Evolutionary conservation across 2,329 filamentous ascomycete species (phyloP).

Genomic region (Biscogniauxia marginata): DNA sequence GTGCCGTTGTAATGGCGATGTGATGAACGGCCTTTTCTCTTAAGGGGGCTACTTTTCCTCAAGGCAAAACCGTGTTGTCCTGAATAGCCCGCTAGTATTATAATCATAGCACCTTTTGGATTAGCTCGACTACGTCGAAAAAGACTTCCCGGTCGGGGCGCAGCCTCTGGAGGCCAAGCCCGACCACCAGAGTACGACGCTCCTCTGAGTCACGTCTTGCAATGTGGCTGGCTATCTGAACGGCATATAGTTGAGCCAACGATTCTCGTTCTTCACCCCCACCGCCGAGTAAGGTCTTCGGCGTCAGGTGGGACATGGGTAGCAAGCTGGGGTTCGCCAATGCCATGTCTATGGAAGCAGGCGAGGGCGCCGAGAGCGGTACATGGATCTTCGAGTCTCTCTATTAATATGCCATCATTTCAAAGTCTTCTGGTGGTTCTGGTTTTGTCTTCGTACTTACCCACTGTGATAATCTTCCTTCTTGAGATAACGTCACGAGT

Average conservation of each 20-base stretch:
- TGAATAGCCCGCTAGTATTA: neutral
- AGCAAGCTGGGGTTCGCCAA: constrained; percentile 54
- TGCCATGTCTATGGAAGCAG: constrained; percentile 61
- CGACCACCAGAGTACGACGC: constrained; percentile 59
- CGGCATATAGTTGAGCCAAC: constrained; percentile 82
- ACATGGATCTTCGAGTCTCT: constrained; percentile 89
- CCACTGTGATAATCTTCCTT: constrained; percentile 87
- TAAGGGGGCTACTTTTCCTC: neutral
- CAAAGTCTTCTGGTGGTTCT: no score
- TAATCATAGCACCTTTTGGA: constrained; percentile 53
- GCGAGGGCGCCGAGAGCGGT: constrained; percentile 66
- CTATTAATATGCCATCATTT: no score
- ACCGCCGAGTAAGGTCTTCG: constrained; percentile 82
- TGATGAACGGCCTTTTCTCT: constrained; percentile 3
- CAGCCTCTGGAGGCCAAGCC: constrained; percentile 55
- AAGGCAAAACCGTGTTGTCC: no score
- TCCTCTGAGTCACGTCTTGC: constrained; percentile 67
- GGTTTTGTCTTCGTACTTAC: constrained; percentile 46
- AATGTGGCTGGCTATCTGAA: constrained; percentile 82
- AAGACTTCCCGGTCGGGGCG: constrained; percentile 55
- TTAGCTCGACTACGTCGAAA: constrained; percentile 64
- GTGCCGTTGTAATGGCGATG: constrained; percentile 21
- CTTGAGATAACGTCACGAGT: constrained; percentile 83
- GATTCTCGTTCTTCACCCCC: constrained; percentile 78
- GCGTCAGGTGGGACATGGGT: constrained; percentile 78